Base-by-base conservation (phyloP, 2,329 filamentous ascomycete genomes). In the Sarocladium strictum region DNA sequence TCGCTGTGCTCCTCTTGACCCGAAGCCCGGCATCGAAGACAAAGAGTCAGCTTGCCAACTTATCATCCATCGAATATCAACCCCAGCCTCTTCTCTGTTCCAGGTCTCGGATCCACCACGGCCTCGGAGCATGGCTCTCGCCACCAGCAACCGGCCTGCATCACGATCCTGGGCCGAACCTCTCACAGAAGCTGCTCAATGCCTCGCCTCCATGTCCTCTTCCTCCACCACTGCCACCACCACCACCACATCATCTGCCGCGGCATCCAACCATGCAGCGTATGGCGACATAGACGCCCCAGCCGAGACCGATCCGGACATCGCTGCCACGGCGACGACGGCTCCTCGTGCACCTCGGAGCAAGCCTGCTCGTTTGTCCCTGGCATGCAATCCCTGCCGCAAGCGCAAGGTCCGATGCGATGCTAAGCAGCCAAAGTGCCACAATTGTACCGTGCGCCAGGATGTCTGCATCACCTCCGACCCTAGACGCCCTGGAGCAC, bases 351-450 rank as follows among this genome's bases (percentile, higher is more conserved):
- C n/a, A 24, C 43, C 43, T 3, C 23, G 43, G n/a, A 47, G 72
- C 23, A 63, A 63, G 50, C 57, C 56, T 27, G 57, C 57, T 37
- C 60, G 61, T n/a, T 56, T 63, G 11, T 60, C 58, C 10, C 54
- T 62, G 35, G 62, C 62, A 12, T 63, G 62, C 51, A 63, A 63
- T 40, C 59, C 61, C 51, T 66, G 64, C 55, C 62, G 64, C 11
- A 63, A 61, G 53, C 60, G 64, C 53, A 66, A 66, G 56, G 64
- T 65, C 14, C 62, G 64, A 14, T 66, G 64, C 55, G 64, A 66
- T 47, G 61, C 63, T n/a, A 55, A 58, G 35, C 58, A 57, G 26
- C 64, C 64, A 4, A 63, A 61, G 50, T 66, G 64, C 55, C 51
- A 58, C 15, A 65, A 65, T 51, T 66, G 64, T 60, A 21, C n/a